Evolutionary conservation across 306 rosid species (phyloP).

Genomic region (Pachyrhizus erosus): DNA sequence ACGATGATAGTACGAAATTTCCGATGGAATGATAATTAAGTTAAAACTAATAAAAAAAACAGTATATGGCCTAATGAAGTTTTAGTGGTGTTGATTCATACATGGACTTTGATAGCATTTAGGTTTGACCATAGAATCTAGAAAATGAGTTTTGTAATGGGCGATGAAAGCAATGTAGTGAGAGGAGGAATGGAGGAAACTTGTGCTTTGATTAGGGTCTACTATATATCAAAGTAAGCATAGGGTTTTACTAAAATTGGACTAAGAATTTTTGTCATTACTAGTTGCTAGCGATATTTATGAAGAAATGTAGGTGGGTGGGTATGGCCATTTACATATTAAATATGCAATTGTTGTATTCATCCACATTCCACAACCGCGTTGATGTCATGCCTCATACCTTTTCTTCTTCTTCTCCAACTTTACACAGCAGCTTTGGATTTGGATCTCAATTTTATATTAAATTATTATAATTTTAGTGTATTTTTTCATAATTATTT

Average conservation of each 20-base stretch:
- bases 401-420: background rate
- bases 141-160: background rate
- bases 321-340: background rate
- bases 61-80: background rate
- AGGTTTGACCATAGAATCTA: background rate
- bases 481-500: background rate
- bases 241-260: background rate
- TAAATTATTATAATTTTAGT: background rate
- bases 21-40: background rate
- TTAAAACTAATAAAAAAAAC: background rate
- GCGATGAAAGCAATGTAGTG: background rate
- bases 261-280: background rate
- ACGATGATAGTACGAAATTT: background rate
- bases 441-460: background rate
- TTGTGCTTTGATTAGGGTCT: background rate
- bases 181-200: background rate
- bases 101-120: background rate
- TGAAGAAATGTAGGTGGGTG: background rate
- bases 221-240: background rate
- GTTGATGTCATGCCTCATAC: slow-evolving; percentile 28
- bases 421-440: background rate
- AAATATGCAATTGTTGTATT: background rate
- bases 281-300: background rate
- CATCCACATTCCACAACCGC: slow-evolving; percentile 1
- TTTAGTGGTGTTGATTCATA: background rate